These are phyloP conservation scores for Penicillium bialowiezense DNA, from an alignment of 495 filamentous ascomycete species.

Conservation along the genomic window DNA sequence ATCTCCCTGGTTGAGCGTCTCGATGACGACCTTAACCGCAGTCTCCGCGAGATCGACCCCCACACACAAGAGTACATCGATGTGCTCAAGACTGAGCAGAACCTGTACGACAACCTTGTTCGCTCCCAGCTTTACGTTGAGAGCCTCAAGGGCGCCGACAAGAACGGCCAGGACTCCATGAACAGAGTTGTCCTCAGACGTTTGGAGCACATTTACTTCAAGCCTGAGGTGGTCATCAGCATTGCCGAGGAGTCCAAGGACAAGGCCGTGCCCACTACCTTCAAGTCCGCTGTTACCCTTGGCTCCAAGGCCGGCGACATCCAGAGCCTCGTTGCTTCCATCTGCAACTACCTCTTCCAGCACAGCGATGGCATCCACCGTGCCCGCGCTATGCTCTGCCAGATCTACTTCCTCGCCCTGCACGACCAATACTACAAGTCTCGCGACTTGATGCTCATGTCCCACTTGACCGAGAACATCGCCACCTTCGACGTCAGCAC, in stretches of 20 bases:
- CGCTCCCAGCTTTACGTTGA: constrained; percentile 86
- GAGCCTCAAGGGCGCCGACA: constrained; percentile 63
- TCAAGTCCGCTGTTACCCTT: constrained; percentile 80
- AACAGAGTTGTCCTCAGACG: constrained; percentile 92
- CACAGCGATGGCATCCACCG: constrained; percentile 93
- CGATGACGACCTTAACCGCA: constrained; percentile 95
- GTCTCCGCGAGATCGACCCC: constrained; percentile 93
- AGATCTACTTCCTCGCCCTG: constrained; percentile 96
- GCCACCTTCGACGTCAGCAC: constrained; percentile 91
- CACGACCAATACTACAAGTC: constrained; percentile 97
- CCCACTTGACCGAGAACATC: constrained; percentile 97
- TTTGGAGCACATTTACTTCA: constrained; percentile 98
- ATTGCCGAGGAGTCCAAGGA: constrained; percentile 90
- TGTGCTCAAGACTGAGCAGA: constrained; percentile 82
- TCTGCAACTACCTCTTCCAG: constrained; percentile 92
- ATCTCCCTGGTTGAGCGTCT: constrained; percentile 93
- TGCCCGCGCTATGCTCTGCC: constrained; percentile 94
- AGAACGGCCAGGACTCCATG: constrained; percentile 75
- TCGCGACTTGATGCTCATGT: constrained; percentile 99
- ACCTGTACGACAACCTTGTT: constrained; percentile 89
- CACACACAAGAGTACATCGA: constrained; percentile 99
- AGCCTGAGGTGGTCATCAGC: constrained; percentile 89
- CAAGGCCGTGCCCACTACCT: constrained; percentile 69
- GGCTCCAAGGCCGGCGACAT: constrained; percentile 62
- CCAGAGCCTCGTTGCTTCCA: constrained; percentile 71